Base-by-base conservation (phyloP, 208 protist species). In the Tritrichomonas foetus region DNA sequence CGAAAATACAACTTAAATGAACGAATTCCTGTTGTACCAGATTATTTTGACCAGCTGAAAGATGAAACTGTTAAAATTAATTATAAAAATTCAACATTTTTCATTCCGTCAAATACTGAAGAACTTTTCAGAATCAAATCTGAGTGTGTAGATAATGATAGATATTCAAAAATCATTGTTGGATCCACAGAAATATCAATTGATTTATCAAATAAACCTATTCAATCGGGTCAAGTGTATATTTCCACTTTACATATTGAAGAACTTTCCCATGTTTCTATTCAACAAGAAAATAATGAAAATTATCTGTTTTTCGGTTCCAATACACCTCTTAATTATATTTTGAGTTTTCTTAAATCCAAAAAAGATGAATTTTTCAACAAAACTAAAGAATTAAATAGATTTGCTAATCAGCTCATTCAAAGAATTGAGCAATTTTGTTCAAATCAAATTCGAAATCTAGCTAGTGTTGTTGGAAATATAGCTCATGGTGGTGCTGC, bases 401-500 rank as follows among this genome's bases (percentile, higher is more conserved):
- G 78, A 1, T 49, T 89, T 57, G 94, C 95, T 95, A 39, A 95
- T 95, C 36, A 96, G 78, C 27, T 94, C 95, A 80, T 11, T 57
- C 11, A 74, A 27, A 57, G 66, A 30, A 20, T 74, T 16, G 3
- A n/a, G 5, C n/a, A n/a, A 20, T 80, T 93, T 27, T 50, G 93
- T 25, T 94, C 93, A 25, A 94, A 74, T 27, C 95, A 94, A 64
- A 96, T 98, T 93, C 95, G 97, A 66, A 98, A 98, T 95, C 95
- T 95, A 49, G 97, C 96, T 0, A 95, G 94, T 53, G 30, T 97
- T 13, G 97, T 95, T 80, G 97, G 97, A 74, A 98, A 98, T 95
- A 78, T 98, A 22, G 95, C 95, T 27, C 97, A 96, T 36, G 78
- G 47, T 39, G 78, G 78, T 39, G 78, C 78, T 57, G 78, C 41